Evolutionary conservation across 495 filamentous ascomycete genomes (phyloP).

Genomic region (Annulohypoxylon maeteangense): DNA sequence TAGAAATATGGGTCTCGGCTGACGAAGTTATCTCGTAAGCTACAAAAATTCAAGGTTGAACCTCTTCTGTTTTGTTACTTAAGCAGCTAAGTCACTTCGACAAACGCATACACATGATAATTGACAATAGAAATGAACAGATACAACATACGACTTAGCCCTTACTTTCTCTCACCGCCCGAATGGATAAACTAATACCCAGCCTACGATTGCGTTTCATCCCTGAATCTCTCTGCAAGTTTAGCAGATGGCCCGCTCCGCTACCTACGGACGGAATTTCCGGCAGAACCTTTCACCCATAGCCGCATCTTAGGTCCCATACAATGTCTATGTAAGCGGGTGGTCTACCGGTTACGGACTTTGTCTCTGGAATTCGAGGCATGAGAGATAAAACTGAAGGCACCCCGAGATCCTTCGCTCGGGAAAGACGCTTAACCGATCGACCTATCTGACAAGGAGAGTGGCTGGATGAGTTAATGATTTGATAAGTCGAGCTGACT

Average conservation of each 20-base stretch:
- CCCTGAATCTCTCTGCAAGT: background rate
- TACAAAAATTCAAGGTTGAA: background rate
- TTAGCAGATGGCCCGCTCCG: conserved; percentile 21
- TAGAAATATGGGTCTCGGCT: conserved; percentile 13
- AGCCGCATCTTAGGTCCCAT: conserved; percentile 2
- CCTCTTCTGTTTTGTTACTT: background rate
- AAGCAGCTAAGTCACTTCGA: background rate
- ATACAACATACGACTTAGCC: background rate
- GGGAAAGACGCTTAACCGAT: conserved; percentile 1
- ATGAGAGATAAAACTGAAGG: conserved; percentile 4
- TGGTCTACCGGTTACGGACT: conserved; percentile 27
- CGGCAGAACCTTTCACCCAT: conserved; percentile 27
- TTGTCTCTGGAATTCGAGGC: conserved; percentile 4
- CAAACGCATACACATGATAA: background rate
- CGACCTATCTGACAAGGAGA: background rate
- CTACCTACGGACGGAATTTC: conserved; percentile 15
- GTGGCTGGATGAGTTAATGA: conserved; percentile 12
- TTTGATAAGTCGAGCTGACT: conserved; percentile 1
- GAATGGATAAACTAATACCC: conserved; percentile 20
- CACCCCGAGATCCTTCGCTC: conserved; percentile 21
- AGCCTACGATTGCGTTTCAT: background rate
- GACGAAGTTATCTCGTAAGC: conserved; percentile 36
- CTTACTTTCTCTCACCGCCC: conserved; percentile 18
- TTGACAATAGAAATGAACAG: background rate
- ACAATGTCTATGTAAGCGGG: conserved; percentile 8